Percentiles rank a stretch among this genome's conserved stretches.
These are phyloP conservation scores for Pyricularia pennisetigena DNA, from an alignment of 2,329 filamentous ascomycete genomes.

Conservation along the genomic window DNA sequence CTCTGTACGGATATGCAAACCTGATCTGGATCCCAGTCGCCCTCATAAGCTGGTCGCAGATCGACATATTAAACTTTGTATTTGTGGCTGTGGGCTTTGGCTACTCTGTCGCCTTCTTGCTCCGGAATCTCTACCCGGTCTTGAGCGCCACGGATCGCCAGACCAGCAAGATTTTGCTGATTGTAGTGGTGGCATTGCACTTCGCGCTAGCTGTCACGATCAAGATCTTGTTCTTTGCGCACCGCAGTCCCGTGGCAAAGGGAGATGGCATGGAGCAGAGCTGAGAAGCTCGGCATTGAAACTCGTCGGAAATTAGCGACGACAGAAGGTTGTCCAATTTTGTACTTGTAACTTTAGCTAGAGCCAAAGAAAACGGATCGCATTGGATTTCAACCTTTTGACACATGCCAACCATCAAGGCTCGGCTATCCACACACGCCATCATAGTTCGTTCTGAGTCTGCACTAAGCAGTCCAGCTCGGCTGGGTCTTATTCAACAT, in stretches of 20 bases:
- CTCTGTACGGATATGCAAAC: conserved; percentile 92
- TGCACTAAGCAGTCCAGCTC: neutral
- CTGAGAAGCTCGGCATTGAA: neutral
- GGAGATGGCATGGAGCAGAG: neutral
- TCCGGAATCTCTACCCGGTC: conserved; percentile 83
- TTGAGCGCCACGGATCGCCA: conserved; percentile 87
- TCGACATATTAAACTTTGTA: conserved; percentile 82
- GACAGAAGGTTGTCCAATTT: neutral
- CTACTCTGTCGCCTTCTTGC: conserved; percentile 70
- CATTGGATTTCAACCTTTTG: neutral
- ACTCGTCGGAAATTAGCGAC: neutral
- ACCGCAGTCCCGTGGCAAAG: conserved; percentile 46
- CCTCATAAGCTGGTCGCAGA: conserved; percentile 78
- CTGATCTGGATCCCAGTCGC: conserved; percentile 96
- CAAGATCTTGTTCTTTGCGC: conserved; percentile 93
- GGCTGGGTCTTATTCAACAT: neutral
- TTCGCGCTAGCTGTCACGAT: conserved; percentile 87
- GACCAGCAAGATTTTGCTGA: conserved; percentile 77
- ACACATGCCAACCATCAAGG: neutral
- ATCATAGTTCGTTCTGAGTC: neutral
- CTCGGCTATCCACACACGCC: neutral
- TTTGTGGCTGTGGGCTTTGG: conserved; percentile 84
- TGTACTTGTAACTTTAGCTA: neutral
- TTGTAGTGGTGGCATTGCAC: conserved; percentile 78
- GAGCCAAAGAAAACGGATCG: neutral